Conservation (phyloP, 2,329 filamentous ascomycete species). For the Venturia aucupariae region DNA sequence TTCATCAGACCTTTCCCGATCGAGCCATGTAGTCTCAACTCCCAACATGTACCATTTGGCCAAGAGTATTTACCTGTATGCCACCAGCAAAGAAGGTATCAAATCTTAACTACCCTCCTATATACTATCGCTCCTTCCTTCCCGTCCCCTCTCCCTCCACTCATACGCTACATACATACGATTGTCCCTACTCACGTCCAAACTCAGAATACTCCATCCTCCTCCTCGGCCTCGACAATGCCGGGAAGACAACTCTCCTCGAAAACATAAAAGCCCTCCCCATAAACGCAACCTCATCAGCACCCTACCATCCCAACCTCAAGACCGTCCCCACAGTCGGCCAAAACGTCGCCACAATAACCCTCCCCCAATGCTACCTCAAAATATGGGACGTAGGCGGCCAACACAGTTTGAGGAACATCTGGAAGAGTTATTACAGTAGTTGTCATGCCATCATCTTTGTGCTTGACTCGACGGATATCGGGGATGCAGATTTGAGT, state of each 20-base stretch:
- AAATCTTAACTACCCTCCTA: too few species aligned
- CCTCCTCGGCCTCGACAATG: conserved; percentile 93
- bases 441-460: conserved; percentile 96
- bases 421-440: conserved; percentile 95
- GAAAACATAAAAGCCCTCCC: conserved; percentile 91
- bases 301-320: conserved; percentile 53
- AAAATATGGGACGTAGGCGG: conserved; percentile 99
- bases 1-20: neutral
- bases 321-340: conserved; percentile 95
- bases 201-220: conserved; percentile 85
- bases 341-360: conserved; percentile 89
- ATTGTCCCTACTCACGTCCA: neutral
- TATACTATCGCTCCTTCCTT: conserved; percentile 4
- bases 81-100: conserved; percentile 89
- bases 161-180: too few species aligned
- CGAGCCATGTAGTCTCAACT: neutral
- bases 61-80: conserved; percentile 89
- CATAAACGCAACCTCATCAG: conserved; percentile 47
- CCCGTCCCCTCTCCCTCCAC: neutral
- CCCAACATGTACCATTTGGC: conserved; percentile 81
- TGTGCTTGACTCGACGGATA: conserved; percentile 90
- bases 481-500: conserved; percentile 70
- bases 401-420: conserved; percentile 74
- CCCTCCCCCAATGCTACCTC: conserved; percentile 87
- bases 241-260: conserved; percentile 95